These are phyloP conservation scores for Neurospora intermedia DNA, from an alignment of 495 filamentous ascomycete species.

Conservation along the genomic window DNA sequence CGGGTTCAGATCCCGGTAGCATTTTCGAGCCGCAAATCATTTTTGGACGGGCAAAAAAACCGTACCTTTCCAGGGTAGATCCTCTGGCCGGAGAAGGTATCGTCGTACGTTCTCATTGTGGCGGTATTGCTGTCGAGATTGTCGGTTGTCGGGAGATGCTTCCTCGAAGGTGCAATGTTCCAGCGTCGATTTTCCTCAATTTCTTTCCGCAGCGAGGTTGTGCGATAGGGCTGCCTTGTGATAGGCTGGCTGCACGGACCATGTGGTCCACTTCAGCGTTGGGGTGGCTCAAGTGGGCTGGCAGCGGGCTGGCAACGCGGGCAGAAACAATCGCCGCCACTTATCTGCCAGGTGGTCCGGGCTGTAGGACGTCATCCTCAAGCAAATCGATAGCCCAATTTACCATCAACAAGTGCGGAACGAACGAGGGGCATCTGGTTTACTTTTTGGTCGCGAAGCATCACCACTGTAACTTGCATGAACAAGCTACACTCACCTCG, in stretches of 20 bases:
- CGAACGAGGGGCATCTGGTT: not conserved
- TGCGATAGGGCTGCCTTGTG: conserved; percentile 27
- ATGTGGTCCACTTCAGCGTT: conserved; percentile 3
- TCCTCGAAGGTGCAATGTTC: conserved; percentile 22
- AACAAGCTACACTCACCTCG: not conserved
- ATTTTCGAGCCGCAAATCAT: not conserved
- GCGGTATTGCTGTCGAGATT: conserved; percentile 38
- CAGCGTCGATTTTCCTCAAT: conserved; percentile 24
- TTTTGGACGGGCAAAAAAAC: not conserved
- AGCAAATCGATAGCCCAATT: not conserved
- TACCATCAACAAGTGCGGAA: not conserved
- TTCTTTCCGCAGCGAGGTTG: conserved; percentile 24
- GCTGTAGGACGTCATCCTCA: not conserved
- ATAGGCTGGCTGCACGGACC: conserved; percentile 19
- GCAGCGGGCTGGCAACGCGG: not conserved
- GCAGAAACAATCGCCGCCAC: not conserved
- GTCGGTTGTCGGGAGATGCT: conserved; percentile 23
- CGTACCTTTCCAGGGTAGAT: conserved; percentile 99
- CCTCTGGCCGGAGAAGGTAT: conserved; percentile 93
- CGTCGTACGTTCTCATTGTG: conserved; percentile 97
- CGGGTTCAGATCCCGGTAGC: not conserved
- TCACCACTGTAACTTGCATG: not conserved
- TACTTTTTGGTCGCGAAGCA: not conserved
- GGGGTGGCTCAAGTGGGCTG: not conserved
- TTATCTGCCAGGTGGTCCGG: not conserved